Percentiles rank a stretch among this genome's conserved stretches.
phyloP scores from a whole-genome alignment of 2,329 filamentous ascomycete species.

The Fusarium torreyae region DNA sequence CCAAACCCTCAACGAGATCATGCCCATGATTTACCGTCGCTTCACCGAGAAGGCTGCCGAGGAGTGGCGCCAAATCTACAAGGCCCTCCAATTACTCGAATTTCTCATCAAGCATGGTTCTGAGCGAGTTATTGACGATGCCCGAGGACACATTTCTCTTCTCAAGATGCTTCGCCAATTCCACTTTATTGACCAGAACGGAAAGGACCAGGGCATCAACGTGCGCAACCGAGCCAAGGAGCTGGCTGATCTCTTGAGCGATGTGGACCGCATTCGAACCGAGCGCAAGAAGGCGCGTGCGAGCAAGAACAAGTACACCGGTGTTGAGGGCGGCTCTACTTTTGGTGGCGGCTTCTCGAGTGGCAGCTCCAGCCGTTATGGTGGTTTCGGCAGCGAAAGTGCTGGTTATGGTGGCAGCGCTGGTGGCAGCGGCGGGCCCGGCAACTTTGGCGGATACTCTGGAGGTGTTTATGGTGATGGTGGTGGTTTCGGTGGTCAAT shows the following conservation, averaged over 20 bases:
- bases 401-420: conserved; percentile 71
- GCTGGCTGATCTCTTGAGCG: conserved; percentile 90
- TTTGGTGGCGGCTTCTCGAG: conserved; percentile 72
- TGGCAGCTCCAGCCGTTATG: conserved; percentile 74
- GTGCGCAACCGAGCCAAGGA: conserved; percentile 98
- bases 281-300: conserved; percentile 91
- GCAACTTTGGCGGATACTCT: conserved; percentile 72
- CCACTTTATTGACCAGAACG: conserved; percentile 95
- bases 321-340: conserved; percentile 86
- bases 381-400: conserved; percentile 92
- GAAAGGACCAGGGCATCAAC: conserved; percentile 98
- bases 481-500: conserved; percentile 88
- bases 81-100: conserved; percentile 95
- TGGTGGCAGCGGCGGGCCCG: conserved; percentile 36
- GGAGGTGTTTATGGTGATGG: conserved; percentile 94
- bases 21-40: conserved; percentile 99
- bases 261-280: conserved; percentile 87
- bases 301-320: conserved; percentile 95
- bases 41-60: conserved; percentile 99
- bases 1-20: conserved; percentile 97
- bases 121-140: conserved; percentile 97
- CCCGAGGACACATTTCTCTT: conserved; percentile 92
- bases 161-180: conserved; percentile 99
- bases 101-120: conserved; percentile 98
- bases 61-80: conserved; percentile 99